Base-by-base conservation (phyloP, 345 rosid genomes). In the Theobroma cacao region DNA sequence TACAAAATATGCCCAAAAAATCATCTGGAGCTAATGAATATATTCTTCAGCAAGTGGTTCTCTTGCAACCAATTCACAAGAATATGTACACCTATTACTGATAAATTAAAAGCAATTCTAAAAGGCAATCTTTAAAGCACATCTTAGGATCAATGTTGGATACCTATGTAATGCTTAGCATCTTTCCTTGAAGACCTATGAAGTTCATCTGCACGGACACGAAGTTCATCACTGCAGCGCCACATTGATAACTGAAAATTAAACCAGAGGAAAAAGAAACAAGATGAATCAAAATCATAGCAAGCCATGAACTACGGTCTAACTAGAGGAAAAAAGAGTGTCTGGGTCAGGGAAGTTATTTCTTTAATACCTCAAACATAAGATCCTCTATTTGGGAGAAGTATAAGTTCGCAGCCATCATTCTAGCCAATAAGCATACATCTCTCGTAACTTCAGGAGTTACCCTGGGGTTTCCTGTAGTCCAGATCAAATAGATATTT, bases 381-480 rank as follows among this genome's bases (percentile, higher is more conserved):
- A 96, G 96, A 82, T 94, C 99, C 88, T 96, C 99, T 20, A 96
- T 96, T 82, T 94, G 99, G 55, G 98, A 94, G 78, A 88, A 96
- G 88, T 96, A 96, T 78, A 96, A 76, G 87, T 96, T 96, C 77
- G 97, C 99, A 33, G 99, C 99, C 99, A 94, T 96, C 99, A 96
- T 91, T 88, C 99, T 90, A 24, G 99, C 97, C 77, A 96, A 80
- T 61, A 96, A 90, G 87, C 99, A 96, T 20, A 96, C 98, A 80
- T 96, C 99, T 85, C 99, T 91, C 14, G 98, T 96, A 58, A 96
- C 98, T 80, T 96, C 99, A 80, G 99, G 97, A 77, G 98, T 96
- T 80, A 96, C 99, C 80, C 98, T 80, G n/a, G 99, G 99, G 77
- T 96, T 96, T 76, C 99, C 99, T 95, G 85, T 70, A 82, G 72